phyloP scores from a whole-genome alignment of 2,329 filamentous ascomycete species.

The Verticillium klebahnii region DNA sequence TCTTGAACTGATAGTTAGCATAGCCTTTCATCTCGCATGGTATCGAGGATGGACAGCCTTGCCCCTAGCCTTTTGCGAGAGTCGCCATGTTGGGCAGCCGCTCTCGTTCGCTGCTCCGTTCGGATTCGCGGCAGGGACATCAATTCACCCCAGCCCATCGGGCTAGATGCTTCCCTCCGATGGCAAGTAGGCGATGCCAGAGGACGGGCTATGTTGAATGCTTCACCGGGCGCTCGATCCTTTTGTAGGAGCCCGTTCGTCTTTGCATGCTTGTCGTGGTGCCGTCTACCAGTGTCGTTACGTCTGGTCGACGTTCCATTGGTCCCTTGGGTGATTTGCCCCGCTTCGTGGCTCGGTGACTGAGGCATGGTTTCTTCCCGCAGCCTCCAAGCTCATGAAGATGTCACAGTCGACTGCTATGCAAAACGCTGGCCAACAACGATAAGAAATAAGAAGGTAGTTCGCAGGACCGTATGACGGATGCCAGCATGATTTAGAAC shows the following conservation, averaged over 20 bases:
- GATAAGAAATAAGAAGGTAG: too few species aligned
- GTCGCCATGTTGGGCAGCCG: background rate
- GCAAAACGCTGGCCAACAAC: too few species aligned
- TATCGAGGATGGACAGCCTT: background rate
- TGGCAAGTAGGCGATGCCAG: background rate
- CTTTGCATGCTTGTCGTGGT: background rate
- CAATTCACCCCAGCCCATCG: background rate
- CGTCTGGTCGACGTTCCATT: too few species aligned
- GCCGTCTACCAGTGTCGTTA: too few species aligned
- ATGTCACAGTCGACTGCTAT: too few species aligned
- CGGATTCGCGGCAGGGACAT: background rate
- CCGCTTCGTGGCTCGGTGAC: too few species aligned
- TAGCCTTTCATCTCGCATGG: background rate
- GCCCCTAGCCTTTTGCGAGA: background rate
- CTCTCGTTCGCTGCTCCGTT: background rate
- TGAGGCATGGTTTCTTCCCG: too few species aligned
- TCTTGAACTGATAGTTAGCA: constrained; percentile 21
- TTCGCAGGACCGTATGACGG: too few species aligned
- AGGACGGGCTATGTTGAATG: background rate
- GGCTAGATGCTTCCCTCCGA: background rate
- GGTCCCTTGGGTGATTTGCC: too few species aligned
- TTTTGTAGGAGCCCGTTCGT: background rate
- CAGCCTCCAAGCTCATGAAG: too few species aligned
- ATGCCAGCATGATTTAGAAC: too few species aligned
- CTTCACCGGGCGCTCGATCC: background rate